These are phyloP conservation scores for Panellus pusillus DNA, from an alignment of 768 basidiomycete genomes.

Conservation along the genomic window DNA sequence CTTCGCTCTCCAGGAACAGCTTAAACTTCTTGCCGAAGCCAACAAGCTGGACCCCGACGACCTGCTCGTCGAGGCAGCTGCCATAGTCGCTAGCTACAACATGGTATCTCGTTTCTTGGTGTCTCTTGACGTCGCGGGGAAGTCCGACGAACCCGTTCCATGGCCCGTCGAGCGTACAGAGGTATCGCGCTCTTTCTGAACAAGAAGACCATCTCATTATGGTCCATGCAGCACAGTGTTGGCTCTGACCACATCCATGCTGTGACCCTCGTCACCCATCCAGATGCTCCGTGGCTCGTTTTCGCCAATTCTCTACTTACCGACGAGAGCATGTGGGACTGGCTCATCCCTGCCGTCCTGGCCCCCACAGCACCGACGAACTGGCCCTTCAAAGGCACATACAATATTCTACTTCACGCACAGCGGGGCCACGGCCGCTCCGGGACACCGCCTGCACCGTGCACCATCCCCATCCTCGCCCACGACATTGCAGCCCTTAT, in stretches of 20 bases:
- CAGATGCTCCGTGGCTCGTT: constrained; percentile 49
- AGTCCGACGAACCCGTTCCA: constrained; percentile 44
- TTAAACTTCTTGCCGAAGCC: constrained; percentile 30
- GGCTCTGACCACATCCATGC: constrained; percentile 41
- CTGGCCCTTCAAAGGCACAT: constrained; percentile 27
- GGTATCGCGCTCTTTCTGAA: constrained; percentile 25
- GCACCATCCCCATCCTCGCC: constrained; percentile 46
- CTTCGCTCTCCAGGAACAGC: constrained; percentile 38
- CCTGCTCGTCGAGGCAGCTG: constrained; percentile 54
- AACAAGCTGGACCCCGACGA: constrained; percentile 35
- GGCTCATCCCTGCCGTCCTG: constrained; percentile 42
- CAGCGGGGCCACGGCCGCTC: constrained; percentile 55
- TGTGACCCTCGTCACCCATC: constrained; percentile 38
- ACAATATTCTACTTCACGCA: constrained; percentile 51
- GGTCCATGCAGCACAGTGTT: constrained; percentile 36
- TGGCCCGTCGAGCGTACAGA: constrained; percentile 51
- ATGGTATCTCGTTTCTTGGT: constrained; percentile 71
- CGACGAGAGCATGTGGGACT: constrained; percentile 48
- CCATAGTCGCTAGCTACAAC: constrained; percentile 59
- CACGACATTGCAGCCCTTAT: constrained; percentile 44
- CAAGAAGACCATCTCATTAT: not conserved
- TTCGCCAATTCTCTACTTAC: constrained; percentile 54
- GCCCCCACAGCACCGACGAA: constrained; percentile 20
- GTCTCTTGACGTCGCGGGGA: constrained; percentile 59
- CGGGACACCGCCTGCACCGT: constrained; percentile 30